These are phyloP conservation scores for Rhododendron molle DNA, from an alignment of 148 eudicot genomes.

Conservation along the genomic window DNA sequence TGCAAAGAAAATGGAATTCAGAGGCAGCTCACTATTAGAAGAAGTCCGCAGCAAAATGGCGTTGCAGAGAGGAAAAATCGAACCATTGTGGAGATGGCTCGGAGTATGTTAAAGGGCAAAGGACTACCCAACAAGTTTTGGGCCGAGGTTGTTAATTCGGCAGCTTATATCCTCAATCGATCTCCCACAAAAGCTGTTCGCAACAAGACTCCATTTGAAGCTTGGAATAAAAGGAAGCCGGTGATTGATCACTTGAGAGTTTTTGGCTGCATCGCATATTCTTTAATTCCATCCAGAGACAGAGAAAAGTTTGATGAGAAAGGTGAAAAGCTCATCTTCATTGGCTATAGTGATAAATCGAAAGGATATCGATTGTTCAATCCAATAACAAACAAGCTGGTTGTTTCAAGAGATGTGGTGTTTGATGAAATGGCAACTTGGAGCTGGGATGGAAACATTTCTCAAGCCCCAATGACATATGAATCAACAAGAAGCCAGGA, in stretches of 20 bases:
- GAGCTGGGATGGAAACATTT: neutral
- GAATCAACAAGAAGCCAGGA: neutral
- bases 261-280: conserved; percentile 18
- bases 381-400: neutral
- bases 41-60: conserved; percentile 15
- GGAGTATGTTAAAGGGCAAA: conserved; percentile 8
- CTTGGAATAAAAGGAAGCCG: conserved; percentile 12
- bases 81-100: conserved; percentile 20
- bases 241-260: conserved; percentile 2
- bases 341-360: neutral
- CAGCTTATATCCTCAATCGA: conserved; percentile 9
- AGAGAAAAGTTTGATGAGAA: conserved; percentile 6
- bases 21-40: neutral
- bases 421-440: neutral
- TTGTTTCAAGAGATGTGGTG: neutral
- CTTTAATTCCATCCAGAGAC: neutral
- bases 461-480: neutral
- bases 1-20: neutral
- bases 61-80: conserved; percentile 17
- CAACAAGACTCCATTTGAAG: conserved; percentile 13
- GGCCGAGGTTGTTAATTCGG: conserved; percentile 16
- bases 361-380: neutral
- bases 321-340: neutral
- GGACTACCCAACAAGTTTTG: conserved; percentile 7
- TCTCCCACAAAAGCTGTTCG: conserved; percentile 17